Percentiles rank a stretch among this genome's conserved stretches.
These are phyloP conservation scores for Phlebiopsis gigantea DNA, from an alignment of 768 basidiomycete species.

Conservation along the genomic window DNA sequence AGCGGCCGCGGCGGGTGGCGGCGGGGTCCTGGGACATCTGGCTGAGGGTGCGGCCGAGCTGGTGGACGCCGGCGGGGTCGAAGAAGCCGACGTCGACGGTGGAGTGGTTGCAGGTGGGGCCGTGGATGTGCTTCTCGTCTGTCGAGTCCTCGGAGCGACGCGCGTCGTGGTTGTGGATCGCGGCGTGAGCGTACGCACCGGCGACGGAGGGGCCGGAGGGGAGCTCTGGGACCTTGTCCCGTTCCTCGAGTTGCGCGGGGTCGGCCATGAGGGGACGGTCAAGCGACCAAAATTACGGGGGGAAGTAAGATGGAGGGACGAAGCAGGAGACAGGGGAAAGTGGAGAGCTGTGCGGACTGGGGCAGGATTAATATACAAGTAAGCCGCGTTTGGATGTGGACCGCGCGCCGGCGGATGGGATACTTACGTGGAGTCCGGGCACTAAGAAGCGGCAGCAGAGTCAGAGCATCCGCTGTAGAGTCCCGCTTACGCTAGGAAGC, in stretches of 20 bases:
- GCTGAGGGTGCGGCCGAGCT: slow-evolving; percentile 35
- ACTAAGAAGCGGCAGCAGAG: no score
- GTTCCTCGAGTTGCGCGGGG: slow-evolving; percentile 9
- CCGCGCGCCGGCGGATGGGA: background rate
- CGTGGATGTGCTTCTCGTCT: background rate
- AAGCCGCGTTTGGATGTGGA: background rate
- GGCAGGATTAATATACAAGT: background rate
- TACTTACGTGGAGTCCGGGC: background rate
- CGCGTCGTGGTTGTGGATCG: background rate
- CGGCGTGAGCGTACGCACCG: background rate
- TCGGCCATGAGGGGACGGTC: slow-evolving; percentile 2
- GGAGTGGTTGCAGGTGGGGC: slow-evolving; percentile 1
- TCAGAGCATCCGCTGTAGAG: no score
- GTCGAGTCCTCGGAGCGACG: background rate
- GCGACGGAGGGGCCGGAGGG: slow-evolving; percentile 5
- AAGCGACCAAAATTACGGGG: no score
- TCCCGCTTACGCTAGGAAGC: no score
- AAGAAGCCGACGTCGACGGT: slow-evolving; percentile 43
- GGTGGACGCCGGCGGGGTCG: slow-evolving; percentile 45
- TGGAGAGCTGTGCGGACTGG: background rate
- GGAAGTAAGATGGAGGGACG: background rate
- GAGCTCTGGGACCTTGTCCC: slow-evolving; percentile 11
- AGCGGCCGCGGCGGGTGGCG: no score
- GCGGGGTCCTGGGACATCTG: slow-evolving; percentile 15
- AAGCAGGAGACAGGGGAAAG: background rate